Base-by-base conservation (phyloP, 1,139 yeast species). In the Lodderomyces metapsilosis region DNA sequence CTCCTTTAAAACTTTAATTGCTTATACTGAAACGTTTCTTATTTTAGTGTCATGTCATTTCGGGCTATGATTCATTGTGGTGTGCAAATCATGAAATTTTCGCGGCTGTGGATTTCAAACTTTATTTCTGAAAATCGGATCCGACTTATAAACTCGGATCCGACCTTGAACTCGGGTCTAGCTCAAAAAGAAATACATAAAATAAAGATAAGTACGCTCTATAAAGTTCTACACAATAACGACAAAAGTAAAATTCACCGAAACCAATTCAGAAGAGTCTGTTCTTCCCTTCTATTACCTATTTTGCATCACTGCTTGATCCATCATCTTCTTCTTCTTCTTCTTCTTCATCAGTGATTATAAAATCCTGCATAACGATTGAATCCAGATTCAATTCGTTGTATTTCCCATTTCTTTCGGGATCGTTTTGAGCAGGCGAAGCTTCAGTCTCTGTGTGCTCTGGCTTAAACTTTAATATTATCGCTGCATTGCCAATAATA, bases 401-500 rank as follows among this genome's bases (percentile, higher is more conserved):
- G 24, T 50, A 45, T 27, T 48, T 47, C 5, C 53, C 57, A 33
- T 48, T 46, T 15, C 43, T 41, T 33, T 56, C 54, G 24, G 54
- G 39, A 36, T 49, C 56, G 9, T 42, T 24, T 22, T 46, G 30
- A 13, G 15, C 34, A 10, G 31, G 11, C 5, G 31, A 7, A 4
- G n/a, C 24, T 10, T 27, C 13, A 30, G 39, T 38, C n/a, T 43
- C 46, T 17, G 40, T 41, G 8, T 41, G 36, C 13, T 48, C 46
- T 3, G 80, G 77, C 54, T 80, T 82, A 54, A 66, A 73, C 32
- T 43, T 54, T 23, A 87, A 68, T 11, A 85, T 82, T 38, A 76
- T 64, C 16, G 78, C 60, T 0, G 95, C 92, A 45, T 87, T 76
- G 0, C 80, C 77, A 18, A 87, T 60, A 49, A 88, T 87, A 32